Conservation (phyloP, 306 rosid genomes). For the Cicer judaicum region DNA sequence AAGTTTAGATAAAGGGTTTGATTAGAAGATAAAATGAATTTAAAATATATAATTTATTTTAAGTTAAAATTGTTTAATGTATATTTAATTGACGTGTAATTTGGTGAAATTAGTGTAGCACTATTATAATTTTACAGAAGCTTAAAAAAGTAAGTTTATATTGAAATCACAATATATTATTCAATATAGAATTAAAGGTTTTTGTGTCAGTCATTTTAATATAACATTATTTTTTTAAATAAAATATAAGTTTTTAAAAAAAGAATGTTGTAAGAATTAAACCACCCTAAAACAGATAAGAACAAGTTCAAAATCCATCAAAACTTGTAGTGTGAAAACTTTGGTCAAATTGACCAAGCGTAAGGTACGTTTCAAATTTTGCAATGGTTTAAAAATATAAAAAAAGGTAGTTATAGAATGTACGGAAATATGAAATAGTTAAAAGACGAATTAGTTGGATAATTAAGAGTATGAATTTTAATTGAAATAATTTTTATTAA, state of each 20-base stretch:
- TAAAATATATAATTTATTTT: too few relatives aligned
- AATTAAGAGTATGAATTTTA: too few relatives aligned
- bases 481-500: too few relatives aligned
- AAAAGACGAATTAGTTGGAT: too few relatives aligned
- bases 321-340: neutral
- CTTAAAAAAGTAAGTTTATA: too few relatives aligned
- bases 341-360: constrained; percentile 2
- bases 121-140: too few relatives aligned
- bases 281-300: neutral
- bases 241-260: neutral
- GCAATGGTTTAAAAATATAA: neutral
- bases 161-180: too few relatives aligned
- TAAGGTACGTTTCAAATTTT: neutral
- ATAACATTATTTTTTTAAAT: neutral
- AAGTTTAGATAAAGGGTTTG: neutral
- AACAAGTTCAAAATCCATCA: neutral
- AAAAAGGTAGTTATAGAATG: too few relatives aligned
- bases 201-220: neutral
- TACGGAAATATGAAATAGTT: too few relatives aligned
- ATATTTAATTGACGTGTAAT: too few relatives aligned
- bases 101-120: too few relatives aligned
- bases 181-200: neutral
- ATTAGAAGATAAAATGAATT: neutral
- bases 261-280: neutral
- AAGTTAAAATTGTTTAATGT: too few relatives aligned